A percentile compares a stretch with the other conserved stretches of the same genome.
These are phyloP conservation scores for Solanum phureja DNA, from an alignment of 257 asterid species.

Conservation along the genomic window DNA sequence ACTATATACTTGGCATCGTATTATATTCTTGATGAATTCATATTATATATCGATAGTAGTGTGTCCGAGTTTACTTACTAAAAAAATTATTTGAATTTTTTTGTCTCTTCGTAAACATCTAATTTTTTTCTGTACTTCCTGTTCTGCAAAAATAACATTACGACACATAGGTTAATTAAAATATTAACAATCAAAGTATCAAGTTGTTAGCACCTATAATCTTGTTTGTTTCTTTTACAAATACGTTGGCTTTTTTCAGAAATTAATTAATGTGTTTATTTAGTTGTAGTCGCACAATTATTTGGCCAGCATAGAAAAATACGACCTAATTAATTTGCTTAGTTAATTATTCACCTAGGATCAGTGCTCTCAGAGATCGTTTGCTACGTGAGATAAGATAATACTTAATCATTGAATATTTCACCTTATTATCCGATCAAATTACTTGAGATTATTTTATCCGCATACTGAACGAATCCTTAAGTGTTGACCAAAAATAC, in stretches of 20 bases:
- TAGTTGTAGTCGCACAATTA: background rate
- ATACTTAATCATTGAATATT: too few relatives aligned
- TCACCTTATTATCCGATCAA: too few relatives aligned
- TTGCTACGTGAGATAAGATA: too few relatives aligned
- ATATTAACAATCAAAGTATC: background rate
- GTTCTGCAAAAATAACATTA: background rate
- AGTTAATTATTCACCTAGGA: background rate
- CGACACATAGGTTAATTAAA: background rate
- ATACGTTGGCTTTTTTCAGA: background rate
- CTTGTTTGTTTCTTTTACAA: background rate
- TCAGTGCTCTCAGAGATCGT: too few relatives aligned
- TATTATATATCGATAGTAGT: background rate
- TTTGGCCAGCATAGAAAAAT: background rate
- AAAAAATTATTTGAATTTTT: background rate
- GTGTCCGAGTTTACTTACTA: background rate
- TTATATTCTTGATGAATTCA: background rate
- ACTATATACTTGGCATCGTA: background rate
- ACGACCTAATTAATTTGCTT: background rate
- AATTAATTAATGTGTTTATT: background rate
- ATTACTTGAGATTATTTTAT: too few relatives aligned
- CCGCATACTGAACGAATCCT: background rate
- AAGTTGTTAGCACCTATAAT: background rate
- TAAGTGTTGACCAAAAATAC: too few relatives aligned
- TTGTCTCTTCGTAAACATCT: background rate
- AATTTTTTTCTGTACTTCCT: background rate